phyloP scores from a whole-genome alignment of 352 stramenopile genomes.

The Globisporangium solare region DNA sequence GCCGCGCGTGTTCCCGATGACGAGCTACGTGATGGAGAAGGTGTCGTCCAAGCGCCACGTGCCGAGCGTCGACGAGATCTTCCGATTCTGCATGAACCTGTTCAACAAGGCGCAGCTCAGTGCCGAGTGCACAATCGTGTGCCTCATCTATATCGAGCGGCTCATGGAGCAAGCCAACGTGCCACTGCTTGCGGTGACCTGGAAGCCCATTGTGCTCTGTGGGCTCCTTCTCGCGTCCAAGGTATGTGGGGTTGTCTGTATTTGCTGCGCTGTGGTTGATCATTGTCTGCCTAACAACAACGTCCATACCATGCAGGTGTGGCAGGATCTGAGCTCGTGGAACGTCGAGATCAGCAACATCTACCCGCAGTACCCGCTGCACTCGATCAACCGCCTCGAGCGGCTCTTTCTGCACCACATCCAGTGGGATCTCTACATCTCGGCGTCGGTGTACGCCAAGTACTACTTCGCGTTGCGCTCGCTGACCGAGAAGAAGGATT shows the following conservation, averaged over 20 bases:
- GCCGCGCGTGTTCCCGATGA: conserved; percentile 68
- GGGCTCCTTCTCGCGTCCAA: conserved; percentile 97
- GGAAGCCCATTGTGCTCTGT: conserved; percentile 97
- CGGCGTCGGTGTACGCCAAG: conserved; percentile 93
- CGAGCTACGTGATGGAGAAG: conserved; percentile 81
- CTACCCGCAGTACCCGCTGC: conserved; percentile 97
- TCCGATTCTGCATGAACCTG: conserved; percentile 90
- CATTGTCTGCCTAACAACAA: conserved; percentile 1
- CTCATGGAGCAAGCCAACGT: conserved; percentile 97
- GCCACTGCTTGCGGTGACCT: conserved; percentile 92
- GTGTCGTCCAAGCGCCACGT: conserved; percentile 75
- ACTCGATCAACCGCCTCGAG: conserved; percentile 97
- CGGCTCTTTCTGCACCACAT: conserved; percentile 95
- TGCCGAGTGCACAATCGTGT: conserved; percentile 98
- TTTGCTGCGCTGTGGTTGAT: background rate
- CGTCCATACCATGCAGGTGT: conserved; percentile 53
- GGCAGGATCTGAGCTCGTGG: conserved; percentile 98
- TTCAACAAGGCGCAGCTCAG: conserved; percentile 97
- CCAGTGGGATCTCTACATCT: conserved; percentile 99
- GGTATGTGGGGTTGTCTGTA: conserved; percentile 31
- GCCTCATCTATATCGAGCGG: conserved; percentile 98
- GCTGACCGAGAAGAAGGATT: conserved; percentile 89
- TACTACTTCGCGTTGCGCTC: conserved; percentile 99
- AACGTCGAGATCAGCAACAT: conserved; percentile 98
- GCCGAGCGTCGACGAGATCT: conserved; percentile 91